Evolutionary conservation across 2,329 filamentous ascomycete species (phyloP), one percentile per base, ranked within the genome.

Genomic region (Scedosporium aurantiacum): DNA sequence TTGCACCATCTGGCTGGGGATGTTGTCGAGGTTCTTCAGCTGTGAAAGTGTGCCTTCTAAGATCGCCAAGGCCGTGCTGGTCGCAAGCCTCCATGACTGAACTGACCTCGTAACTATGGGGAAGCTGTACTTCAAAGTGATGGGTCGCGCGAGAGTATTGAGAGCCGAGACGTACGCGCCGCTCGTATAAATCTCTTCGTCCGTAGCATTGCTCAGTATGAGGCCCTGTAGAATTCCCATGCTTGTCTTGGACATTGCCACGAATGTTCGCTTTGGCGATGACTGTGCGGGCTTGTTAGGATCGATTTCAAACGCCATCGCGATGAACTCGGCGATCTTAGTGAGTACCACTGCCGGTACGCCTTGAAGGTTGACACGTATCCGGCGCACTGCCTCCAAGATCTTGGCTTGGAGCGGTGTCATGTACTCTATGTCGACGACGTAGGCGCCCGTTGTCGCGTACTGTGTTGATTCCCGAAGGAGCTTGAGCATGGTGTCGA

Each of bases 241-340:
- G 63, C 88, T 85, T 21, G 84, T 83, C 71, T 94, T 96, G 1
- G 92, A 91, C 69, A 97, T 83, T 40, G 94, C 93, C 61, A 99
- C 85, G 69, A 91, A 97, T 0, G 91, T 96, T 5, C 90, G 88
- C 62, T 84, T 84, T 58, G 75, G 69, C 1, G 68, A 65, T 12
- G 75, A 72, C 12, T 66, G 18, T 14, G 50, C 66, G 65, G 74
- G 61, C 63, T 72, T 23, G 63, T 68, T 61, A 63, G 64, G 69
- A 14, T 70, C 73, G 32, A 72, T 68, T 0, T 77, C 73, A 66
- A 90, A 92, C 1, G 90, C 87, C 40, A 96, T 76, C 2, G 83
- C 81, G 7, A 85, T 81, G 63, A 96, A 85, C 58, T 89, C 82
- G 1, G 90, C 83, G 8, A 91, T 80, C 61, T 89, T 82, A 0